Percentiles rank a stretch among this genome's conserved stretches.
Evolutionary conservation across 768 basidiomycete genomes (phyloP).

Genomic region (Macrolepiota dolichaula): DNA sequence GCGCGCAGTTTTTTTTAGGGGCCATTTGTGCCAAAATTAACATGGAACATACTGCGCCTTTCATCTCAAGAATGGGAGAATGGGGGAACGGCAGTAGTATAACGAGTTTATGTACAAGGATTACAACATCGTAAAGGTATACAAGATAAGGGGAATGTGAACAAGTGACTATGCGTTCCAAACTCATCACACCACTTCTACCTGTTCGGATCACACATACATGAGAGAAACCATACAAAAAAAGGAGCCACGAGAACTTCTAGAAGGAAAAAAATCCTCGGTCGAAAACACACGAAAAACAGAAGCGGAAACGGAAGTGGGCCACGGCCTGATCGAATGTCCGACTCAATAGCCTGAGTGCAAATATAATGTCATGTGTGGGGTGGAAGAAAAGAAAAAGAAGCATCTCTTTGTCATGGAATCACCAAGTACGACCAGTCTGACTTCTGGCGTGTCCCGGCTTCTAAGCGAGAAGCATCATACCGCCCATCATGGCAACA

Average conservation of each 20-base stretch:
- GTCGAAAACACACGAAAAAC: not conserved
- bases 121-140: not conserved
- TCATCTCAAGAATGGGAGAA: too few relatives aligned
- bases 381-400: not conserved
- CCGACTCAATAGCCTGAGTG: not conserved
- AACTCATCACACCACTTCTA: not conserved
- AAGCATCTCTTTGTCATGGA: not conserved
- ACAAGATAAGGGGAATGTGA: not conserved
- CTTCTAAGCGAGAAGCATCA: slow-evolving; percentile 8
- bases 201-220: not conserved
- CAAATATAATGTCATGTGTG: not conserved
- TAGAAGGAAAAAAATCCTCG: not conserved
- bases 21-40: too few relatives aligned
- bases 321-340: not conserved
- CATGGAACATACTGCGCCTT: too few relatives aligned
- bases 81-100: too few relatives aligned
- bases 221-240: not conserved
- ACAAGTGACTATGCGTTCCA: not conserved
- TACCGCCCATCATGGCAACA: not conserved
- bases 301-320: not conserved
- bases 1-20: too few relatives aligned
- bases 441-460: too few relatives aligned
- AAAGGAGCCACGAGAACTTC: not conserved
- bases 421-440: not conserved
- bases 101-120: too few relatives aligned